Evolutionary conservation across 805 yeast species (phyloP).

Genomic region (Ogataea corticis): DNA sequence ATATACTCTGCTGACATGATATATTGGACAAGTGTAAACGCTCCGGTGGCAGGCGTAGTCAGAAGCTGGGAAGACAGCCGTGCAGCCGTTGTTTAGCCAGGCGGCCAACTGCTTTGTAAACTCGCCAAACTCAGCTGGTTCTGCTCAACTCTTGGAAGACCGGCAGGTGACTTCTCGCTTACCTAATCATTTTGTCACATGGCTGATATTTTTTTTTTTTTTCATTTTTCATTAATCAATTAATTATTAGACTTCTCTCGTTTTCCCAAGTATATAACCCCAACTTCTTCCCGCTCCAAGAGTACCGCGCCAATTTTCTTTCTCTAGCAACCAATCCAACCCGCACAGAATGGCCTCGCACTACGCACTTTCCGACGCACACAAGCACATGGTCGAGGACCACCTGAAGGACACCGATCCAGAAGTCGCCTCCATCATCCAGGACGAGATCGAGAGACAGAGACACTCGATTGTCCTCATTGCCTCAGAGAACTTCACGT

Average conservation of each 20-base stretch:
- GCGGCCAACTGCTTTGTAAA: too few relatives aligned
- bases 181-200: too few relatives aligned
- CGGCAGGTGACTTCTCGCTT: too few relatives aligned
- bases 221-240: background rate
- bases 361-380: slow-evolving; percentile 69
- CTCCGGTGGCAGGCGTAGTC: too few relatives aligned
- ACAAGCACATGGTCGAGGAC: slow-evolving; percentile 65
- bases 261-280: background rate
- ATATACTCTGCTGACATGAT: background rate
- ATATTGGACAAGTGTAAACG: slow-evolving; percentile 2
- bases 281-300: background rate
- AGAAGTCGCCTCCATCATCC: slow-evolving; percentile 69
- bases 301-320: background rate
- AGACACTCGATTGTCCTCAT: slow-evolving; percentile 89
- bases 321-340: background rate
- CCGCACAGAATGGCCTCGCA: slow-evolving; percentile 16
- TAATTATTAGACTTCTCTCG: background rate
- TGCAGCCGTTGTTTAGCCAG: too few relatives aligned
- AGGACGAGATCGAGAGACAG: slow-evolving; percentile 87
- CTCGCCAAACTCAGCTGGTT: too few relatives aligned
- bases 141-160: too few relatives aligned
- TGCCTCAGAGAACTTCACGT: slow-evolving; percentile 96
- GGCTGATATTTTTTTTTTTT: too few relatives aligned
- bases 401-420: slow-evolving; percentile 70
- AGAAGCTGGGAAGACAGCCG: too few relatives aligned